Evolutionary conservation across 78 protist species (phyloP), one percentile per base, ranked within the genome.

Genomic region (Isochrysis galbana): DNA sequence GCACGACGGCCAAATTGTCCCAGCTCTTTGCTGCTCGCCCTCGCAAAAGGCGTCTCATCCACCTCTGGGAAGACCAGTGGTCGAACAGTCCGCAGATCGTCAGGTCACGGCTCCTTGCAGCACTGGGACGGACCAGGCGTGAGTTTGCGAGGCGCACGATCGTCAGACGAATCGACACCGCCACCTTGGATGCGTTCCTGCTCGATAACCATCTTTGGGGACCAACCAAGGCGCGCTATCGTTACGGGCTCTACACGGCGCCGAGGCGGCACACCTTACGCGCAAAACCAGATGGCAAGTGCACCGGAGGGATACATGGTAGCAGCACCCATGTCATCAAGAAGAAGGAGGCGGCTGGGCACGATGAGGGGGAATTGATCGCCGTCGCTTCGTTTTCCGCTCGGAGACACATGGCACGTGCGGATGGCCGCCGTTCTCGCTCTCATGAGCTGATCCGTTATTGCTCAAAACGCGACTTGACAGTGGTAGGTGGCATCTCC

Each of bases 361-460:
- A 78, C 2, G 14, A 0, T 2, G 46, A 1, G 3, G 87, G 26
- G 34, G 36, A 0, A 4, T 48, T 78, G 32, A 34, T 78, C 38
- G 87, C 87, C 34, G 87, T 42, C 36, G 87, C 87, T 34, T 42
- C 51, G 14, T 78, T 78, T 14, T 78, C 87, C 11, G 41, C 34
- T 1, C 32, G 54, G 1, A 5, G 87, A 21, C 1, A 39, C 87
- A 38, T 78, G 32, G 39, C 0, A 4, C 51, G 87, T 0, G 22
- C 23, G 38, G 87, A 26, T 4, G 46, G 46, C 87, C 25, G 0
- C 29, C 48, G 19, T 7, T 19, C 2, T 2, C 46, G 46, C 36
- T 78, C 87, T 32, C 87, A 78, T 48, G 87, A 78, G 51, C 87
- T 78, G 38, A 39, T 78, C 51, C 87, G 87, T 21, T 42, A 39